Conservation (phyloP, 768 basidiomycete species). For the Podaxis rugospora region DNA sequence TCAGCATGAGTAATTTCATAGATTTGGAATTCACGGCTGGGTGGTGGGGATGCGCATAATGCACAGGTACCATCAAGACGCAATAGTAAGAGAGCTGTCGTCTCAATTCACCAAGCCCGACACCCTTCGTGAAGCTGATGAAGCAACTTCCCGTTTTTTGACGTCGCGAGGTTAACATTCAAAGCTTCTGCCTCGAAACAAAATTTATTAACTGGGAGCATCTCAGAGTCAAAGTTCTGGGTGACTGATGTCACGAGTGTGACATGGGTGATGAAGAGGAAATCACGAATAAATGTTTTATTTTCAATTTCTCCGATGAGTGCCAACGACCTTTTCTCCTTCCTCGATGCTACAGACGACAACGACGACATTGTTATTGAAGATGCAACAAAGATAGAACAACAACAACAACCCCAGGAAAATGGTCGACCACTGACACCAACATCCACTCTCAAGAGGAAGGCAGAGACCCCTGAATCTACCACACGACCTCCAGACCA, state of each 20-base stretch:
- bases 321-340: conserved; percentile 62
- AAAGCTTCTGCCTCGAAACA: too few relatives aligned
- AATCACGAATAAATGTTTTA: not conserved
- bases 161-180: too few relatives aligned
- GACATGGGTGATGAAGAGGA: not conserved
- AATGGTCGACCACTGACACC: conserved; percentile 16
- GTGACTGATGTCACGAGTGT: not conserved
- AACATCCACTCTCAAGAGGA: conserved; percentile 37
- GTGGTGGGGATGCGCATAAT: too few relatives aligned
- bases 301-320: conserved; percentile 29
- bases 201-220: too few relatives aligned
- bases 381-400: not conserved
- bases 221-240: too few relatives aligned
- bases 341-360: conserved; percentile 45
- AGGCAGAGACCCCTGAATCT: conserved; percentile 25
- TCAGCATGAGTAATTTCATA: too few relatives aligned
- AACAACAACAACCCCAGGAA: conserved; percentile 18
- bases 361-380: conserved; percentile 19
- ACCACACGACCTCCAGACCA: conserved; percentile 11
- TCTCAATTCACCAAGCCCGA: too few relatives aligned
- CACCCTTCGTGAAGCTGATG: too few relatives aligned
- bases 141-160: too few relatives aligned
- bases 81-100: too few relatives aligned
- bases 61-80: too few relatives aligned
- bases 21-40: too few relatives aligned